Percentiles rank a stretch among this genome's conserved stretches.
Conservation (phyloP, 2,329 filamentous ascomycete species). For the Phialophora tarda region DNA sequence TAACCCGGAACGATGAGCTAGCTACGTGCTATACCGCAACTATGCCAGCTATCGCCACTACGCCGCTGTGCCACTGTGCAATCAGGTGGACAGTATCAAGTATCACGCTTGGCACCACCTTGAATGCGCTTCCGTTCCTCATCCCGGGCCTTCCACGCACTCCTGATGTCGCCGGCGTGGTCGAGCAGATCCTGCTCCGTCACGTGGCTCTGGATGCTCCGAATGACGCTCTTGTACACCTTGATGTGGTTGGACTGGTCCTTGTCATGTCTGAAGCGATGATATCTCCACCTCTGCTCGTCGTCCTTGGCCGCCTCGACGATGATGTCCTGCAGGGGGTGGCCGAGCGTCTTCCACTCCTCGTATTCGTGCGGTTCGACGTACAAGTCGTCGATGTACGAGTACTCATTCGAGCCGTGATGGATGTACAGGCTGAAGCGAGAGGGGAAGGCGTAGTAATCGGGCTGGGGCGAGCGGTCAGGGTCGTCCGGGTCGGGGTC, state of each 20-base stretch:
- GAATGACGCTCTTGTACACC: conserved; percentile 83
- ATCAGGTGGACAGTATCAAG: neutral
- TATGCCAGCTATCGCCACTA: too few relatives aligned
- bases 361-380: conserved; percentile 84
- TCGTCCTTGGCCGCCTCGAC: conserved; percentile 85
- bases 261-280: conserved; percentile 93
- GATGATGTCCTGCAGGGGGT: conserved; percentile 83
- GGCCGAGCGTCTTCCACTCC: conserved; percentile 70
- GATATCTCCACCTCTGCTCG: conserved; percentile 71
- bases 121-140: conserved; percentile 28
- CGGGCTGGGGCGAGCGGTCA: conserved; percentile 69
- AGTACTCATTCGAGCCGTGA: conserved; percentile 67
- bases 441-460: conserved; percentile 77
- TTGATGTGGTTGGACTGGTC: conserved; percentile 84
- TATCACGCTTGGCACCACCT: conserved; percentile 7
- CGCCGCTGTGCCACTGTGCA: too few relatives aligned
- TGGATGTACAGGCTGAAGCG: conserved; percentile 74
- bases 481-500: conserved; percentile 71
- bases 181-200: conserved; percentile 78
- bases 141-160: conserved; percentile 71
- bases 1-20: neutral
- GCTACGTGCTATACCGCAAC: neutral
- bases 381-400: conserved; percentile 69
- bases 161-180: conserved; percentile 72
- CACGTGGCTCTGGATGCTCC: conserved; percentile 86